Conservation (phyloP, 208 protist species). For the Leishmania major region DNA sequence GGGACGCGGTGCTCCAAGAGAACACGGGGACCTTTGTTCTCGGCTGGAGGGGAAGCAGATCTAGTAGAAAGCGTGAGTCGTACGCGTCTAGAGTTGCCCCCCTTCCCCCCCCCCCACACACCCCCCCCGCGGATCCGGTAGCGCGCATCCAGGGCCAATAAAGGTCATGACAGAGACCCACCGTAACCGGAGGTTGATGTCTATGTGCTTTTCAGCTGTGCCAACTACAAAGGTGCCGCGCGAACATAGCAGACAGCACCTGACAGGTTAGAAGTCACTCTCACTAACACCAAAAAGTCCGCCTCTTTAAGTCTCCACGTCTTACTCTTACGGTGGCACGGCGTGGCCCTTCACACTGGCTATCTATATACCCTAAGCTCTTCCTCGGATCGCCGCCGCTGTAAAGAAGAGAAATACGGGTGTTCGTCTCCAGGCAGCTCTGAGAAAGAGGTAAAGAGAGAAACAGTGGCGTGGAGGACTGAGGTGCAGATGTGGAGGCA, state of each 20-base stretch:
- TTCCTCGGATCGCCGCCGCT: background rate
- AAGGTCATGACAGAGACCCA: background rate
- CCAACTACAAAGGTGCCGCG: background rate
- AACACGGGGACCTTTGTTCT: background rate
- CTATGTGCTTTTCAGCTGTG: background rate
- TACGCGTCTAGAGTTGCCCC: no score
- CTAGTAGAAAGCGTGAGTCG: no score
- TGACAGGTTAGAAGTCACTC: background rate
- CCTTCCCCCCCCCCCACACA: no score
- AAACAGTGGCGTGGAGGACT: background rate
- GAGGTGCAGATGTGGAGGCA: background rate
- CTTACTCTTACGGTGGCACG: background rate
- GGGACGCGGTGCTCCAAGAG: background rate
- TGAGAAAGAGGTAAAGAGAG: background rate
- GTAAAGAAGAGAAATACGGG: background rate
- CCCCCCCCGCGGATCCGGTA: background rate
- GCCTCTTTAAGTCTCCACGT: background rate
- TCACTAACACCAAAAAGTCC: background rate
- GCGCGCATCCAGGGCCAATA: background rate
- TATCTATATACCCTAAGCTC: background rate
- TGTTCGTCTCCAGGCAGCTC: background rate
- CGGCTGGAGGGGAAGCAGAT: background rate
- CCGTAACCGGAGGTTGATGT: background rate
- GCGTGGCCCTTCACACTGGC: background rate
- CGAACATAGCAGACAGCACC: background rate